Conservation (phyloP, 345 rosid species). For the Geranium brycei region DNA sequence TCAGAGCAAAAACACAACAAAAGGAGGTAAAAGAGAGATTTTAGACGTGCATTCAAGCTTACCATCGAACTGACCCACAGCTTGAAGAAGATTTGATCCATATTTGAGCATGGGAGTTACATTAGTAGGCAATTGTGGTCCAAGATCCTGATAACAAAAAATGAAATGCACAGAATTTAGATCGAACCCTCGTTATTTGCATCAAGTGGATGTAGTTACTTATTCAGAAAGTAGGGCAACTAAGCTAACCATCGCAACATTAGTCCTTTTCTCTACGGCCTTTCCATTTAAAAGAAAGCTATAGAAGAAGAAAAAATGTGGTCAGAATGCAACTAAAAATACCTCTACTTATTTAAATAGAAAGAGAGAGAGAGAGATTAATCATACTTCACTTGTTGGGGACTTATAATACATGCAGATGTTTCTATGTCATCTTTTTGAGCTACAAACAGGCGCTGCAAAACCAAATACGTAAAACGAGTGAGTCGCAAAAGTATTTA, state of each 20-base stretch:
- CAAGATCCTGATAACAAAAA: conserved; percentile 41
- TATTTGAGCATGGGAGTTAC: conserved; percentile 64
- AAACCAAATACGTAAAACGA: conserved; percentile 1
- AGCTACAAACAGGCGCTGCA: conserved; percentile 69
- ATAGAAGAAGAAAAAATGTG: conserved; percentile 11
- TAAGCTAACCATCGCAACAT: conserved; percentile 45
- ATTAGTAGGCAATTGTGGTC: conserved; percentile 75
- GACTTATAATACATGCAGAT: conserved; percentile 67
- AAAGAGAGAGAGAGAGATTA: neutral
- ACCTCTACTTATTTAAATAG: conserved; percentile 2
- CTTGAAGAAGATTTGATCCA: conserved; percentile 94
- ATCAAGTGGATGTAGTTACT: neutral
- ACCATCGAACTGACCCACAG: conserved; percentile 73
- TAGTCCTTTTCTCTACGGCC: conserved; percentile 59
- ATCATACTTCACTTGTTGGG: conserved; percentile 65
- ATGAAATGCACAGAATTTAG: conserved; percentile 2
- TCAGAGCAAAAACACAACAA: neutral
- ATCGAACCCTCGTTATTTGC: neutral
- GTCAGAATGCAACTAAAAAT: conserved; percentile 9
- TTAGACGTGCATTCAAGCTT: conserved; percentile 10
- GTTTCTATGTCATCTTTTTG: conserved; percentile 56
- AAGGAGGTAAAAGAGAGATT: neutral
- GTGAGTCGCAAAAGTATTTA: neutral
- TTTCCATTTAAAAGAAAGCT: conserved; percentile 83
- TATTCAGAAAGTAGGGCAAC: neutral